Evolutionary conservation across 805 yeast species (phyloP), one percentile per base, ranked within the genome.

Genomic region (Trichomonascus vanleenenianus): DNA sequence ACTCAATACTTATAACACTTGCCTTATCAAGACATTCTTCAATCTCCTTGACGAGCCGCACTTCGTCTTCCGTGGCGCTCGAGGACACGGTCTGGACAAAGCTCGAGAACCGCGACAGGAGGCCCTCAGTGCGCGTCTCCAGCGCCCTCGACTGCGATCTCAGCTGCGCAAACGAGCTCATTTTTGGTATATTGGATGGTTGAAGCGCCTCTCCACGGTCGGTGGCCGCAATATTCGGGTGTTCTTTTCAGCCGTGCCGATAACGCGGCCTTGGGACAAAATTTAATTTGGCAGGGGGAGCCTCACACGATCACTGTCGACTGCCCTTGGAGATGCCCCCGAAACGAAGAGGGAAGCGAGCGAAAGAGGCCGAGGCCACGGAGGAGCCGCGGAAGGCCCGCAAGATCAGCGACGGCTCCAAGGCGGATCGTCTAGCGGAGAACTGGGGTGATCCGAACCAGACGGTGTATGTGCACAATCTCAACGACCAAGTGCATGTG

Each of bases 71-170:
- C 1, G 74, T 64, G 25, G 78, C 66, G 11, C 71, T 64, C 2
- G 76, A 62, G 4, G 76, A 68, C 0, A 79, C 69, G 1, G 77
- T 65, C 44, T 73, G 72, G 12, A 79, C 76, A 59, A 72, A 76
- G 3, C 75, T 66, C 5, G 85, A 76, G 55, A 72, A 79, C 30
- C 67, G 68, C 2, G 78, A 66, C 22, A 83, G 64, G 19, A 74
- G 65, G 1, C 68, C 55, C 43, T 78, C 77, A 2, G 91, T 73
- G 57, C 82, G 84, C 43, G 80, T 76, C 61, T 91, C 96, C 41
- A 82, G 65, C 6, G 79, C 71, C 31, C 88, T 68, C 0, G 81
- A 78, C 56, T 82, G 84, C 25, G 83, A 69, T 59, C 95, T 72
- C 11, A 78, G 71, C 40, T 85, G 85, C 14, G 78, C 71, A 61